Evolutionary conservation across 306 rosid genomes (phyloP), one percentile per base, ranked within the genome.

Genomic region (Aeschynomene evenia): DNA sequence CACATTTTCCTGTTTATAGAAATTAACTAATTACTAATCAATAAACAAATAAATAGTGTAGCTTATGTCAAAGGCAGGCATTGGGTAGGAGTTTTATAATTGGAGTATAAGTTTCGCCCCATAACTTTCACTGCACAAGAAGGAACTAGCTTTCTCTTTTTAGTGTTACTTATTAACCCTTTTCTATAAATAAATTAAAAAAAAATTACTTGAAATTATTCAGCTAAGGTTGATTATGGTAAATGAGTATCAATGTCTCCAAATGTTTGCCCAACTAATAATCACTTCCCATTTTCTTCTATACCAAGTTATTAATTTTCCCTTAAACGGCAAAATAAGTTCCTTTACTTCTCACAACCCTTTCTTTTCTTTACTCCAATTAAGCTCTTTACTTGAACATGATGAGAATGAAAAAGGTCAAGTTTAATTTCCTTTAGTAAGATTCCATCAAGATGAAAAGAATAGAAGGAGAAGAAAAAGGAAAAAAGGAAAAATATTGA

Each of bases 241-340:
- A 56, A 42, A 57, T 7, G 75, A 28, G 15, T 29, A 42, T 14
- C n/a, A n/a, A 29, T n/a, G 16, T 20, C 31, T 71, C 6, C n/a
- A 52, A 52, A 20, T 28, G 1, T 57, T 3, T 4, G 15, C 59
- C 29, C 28, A 49, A 49, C 2, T 39, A 28, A 9, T 39, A 28
- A 9, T 63, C 26, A 33, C 3, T 26, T 49, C 23, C 46, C 6
- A 11, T 9, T 24, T 24, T 54, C 12, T 54, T 54, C 3, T 56
- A n/a, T 15, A 5, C 22, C 4, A 57, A 15, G 43, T 57, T 31
- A 3, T 15, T 45, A 14, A 72, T 62, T 75, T 75, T 50, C 14
- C 56, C 63, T 75, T 57, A 18, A 58, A 45, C 15, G 43, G 28
- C 4, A 64, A 63, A 39, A 63, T 63, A 63, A 39, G 63, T 73